Base-by-base conservation (phyloP, 2,329 filamentous ascomycete genomes). In the Elsinoe fawcettii region DNA sequence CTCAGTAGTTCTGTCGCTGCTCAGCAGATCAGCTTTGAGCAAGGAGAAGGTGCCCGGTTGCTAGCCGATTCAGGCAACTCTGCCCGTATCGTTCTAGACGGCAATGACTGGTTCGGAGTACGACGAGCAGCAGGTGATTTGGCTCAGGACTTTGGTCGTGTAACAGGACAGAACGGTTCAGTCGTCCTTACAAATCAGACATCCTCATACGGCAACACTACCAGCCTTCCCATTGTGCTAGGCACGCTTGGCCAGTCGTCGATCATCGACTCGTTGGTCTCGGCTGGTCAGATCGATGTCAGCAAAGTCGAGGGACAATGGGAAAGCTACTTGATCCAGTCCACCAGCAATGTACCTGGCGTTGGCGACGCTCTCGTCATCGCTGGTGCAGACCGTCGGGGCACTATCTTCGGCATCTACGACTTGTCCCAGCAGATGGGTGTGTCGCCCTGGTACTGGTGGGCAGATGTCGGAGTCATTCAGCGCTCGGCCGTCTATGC, bases 361-460 rank as follows among this genome's bases (percentile, higher is more conserved):
- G 78, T 81, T 22, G 65, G 75, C 0, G 74, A 75, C 59, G 85
- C 85, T 1, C 73, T 88, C 16, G 80, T 88, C 1, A 83, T 90
- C 67, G 83, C 80, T 30, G 66, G 83, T 9, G 84, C 80, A 65
- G 84, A 88, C 66, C 80, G 80, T 56, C 75, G 85, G 60, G 84
- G 83, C 12, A 80, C 83, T 1, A 86, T 89, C 56, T 89, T 80
- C 63, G 86, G 86, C 9, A 73, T 87, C 18, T 89, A 89, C 70
- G 84, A 85, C 61, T 69, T 88, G 49, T 86, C 82, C 20, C 84
- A 88, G 69, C 84, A 88, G 66, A 87, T 88, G 58, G 86, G 86
- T 23, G 84, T 88, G 11, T 85, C 81, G 30, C 84, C 83, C 63
- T 86, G 83, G 82, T 80, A 86, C 69, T 86, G 78, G 73, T 86